phyloP scores from a whole-genome alignment of 108 stramenopile species.

The Chaetoceros muelleri region DNA sequence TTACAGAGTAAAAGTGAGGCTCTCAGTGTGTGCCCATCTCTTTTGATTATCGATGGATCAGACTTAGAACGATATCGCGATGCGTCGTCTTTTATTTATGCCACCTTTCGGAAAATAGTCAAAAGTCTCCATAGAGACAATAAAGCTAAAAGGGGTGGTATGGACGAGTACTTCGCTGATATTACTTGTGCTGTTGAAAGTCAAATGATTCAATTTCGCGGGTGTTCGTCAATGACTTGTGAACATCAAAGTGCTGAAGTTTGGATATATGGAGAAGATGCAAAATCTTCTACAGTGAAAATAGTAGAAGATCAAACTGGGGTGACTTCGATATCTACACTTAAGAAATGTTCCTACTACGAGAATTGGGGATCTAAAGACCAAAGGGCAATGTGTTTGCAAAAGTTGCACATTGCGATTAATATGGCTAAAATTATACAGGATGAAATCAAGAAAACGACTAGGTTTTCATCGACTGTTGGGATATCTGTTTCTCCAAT shows the following conservation, averaged over 20 bases:
- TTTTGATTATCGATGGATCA: constrained; percentile 45
- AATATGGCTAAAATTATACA: constrained; percentile 13
- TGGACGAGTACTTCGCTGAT: constrained; percentile 61
- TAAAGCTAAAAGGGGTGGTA: constrained; percentile 11
- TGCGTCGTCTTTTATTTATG: constrained; percentile 29
- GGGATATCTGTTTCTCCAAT: constrained; percentile 35
- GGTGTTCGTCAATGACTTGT: no score
- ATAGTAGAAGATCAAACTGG: constrained; percentile 48
- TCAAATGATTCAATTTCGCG: neutral
- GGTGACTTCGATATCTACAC: constrained; percentile 4
- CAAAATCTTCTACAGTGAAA: neutral
- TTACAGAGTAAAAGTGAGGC: constrained; percentile 25
- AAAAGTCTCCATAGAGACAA: constrained; percentile 5
- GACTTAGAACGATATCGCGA: constrained; percentile 33
- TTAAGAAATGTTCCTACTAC: neutral
- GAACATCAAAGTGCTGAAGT: constrained; percentile 1
- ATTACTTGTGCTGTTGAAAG: constrained; percentile 21
- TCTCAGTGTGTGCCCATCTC: constrained; percentile 25
- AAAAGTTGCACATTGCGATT: constrained; percentile 15
- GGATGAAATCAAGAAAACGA: constrained; percentile 15
- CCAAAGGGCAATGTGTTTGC: constrained; percentile 3
- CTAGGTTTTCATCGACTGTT: constrained; percentile 34
- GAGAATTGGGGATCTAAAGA: constrained; percentile 1
- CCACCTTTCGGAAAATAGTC: constrained; percentile 30
- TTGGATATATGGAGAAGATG: constrained; percentile 31